phyloP scores from a whole-genome alignment of 1,284 basidiomycete species.

The Puccinia hordei region DNA sequence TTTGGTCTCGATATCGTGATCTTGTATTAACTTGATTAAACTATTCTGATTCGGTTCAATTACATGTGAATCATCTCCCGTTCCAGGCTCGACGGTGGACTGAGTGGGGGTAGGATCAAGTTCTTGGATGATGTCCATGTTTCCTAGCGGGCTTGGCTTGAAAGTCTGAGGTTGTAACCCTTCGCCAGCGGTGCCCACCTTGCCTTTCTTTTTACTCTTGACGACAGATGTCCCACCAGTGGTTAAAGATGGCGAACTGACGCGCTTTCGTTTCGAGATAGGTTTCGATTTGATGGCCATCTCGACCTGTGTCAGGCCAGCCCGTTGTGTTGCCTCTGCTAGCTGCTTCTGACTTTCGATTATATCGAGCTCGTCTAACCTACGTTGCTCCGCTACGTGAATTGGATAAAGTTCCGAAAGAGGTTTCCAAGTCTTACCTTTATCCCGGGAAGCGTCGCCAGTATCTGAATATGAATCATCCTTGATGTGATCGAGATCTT shows the following conservation, averaged over 20 bases:
- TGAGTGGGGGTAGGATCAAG: background rate
- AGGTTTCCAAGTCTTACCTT: conserved; percentile 23
- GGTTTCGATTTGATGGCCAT: background rate
- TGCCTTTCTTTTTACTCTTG: conserved; percentile 43
- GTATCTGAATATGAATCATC: background rate
- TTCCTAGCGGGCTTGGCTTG: conserved; percentile 40
- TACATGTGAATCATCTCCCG: no score
- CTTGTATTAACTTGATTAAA: no score
- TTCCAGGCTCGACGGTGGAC: background rate
- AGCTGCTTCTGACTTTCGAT: conserved; percentile 18
- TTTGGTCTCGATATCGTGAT: no score
- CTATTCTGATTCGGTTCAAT: no score
- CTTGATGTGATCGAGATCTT: background rate
- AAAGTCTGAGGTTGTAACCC: conserved; percentile 10
- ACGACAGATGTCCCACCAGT: background rate
- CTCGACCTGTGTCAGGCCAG: background rate
- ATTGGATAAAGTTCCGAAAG: conserved; percentile 45
- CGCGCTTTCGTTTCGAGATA: conserved; percentile 27
- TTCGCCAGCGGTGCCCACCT: background rate
- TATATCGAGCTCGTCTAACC: conserved; percentile 38
- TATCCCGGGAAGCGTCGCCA: background rate
- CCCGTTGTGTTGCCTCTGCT: conserved; percentile 5
- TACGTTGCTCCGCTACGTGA: conserved; percentile 41
- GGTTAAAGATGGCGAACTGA: conserved; percentile 9
- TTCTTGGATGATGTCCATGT: conserved; percentile 23